phyloP scores from a whole-genome alignment of 1,139 yeast genomes.

The Suhomyces kunorum region DNA sequence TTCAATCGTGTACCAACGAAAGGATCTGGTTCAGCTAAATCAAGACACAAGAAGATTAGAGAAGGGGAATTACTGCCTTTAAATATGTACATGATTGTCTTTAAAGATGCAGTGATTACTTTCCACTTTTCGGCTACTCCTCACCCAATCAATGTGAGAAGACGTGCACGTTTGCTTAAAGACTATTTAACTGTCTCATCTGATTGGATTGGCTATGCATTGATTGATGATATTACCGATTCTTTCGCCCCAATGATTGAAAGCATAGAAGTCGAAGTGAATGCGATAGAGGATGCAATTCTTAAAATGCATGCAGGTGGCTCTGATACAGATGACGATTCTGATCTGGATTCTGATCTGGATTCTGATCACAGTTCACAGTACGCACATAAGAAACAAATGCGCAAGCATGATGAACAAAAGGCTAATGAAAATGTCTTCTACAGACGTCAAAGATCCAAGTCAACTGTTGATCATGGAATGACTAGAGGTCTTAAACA shows the following conservation, averaged over 20 bases:
- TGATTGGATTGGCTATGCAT: conserved; percentile 96
- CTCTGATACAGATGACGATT: conserved; percentile 40
- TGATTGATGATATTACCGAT: conserved; percentile 95
- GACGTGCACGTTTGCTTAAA: conserved; percentile 82
- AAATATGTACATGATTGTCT: conserved; percentile 90
- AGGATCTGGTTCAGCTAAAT: conserved; percentile 27
- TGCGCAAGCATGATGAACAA: conserved; percentile 4
- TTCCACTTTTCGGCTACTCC: conserved; percentile 96
- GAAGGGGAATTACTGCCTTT: conserved; percentile 86
- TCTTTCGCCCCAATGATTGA: conserved; percentile 97
- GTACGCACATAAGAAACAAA: not conserved
- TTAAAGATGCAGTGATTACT: conserved; percentile 85
- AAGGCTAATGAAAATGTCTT: conserved; percentile 27
- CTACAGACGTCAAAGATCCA: conserved; percentile 40
- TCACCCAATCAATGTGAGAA: conserved; percentile 91
- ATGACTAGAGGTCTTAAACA: conserved; percentile 19
- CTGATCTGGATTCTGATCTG: conserved; percentile 17
- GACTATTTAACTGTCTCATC: conserved; percentile 89
- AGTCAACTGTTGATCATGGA: conserved; percentile 40
- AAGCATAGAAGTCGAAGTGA: conserved; percentile 89
- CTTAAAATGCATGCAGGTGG: conserved; percentile 79
- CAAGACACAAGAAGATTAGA: conserved; percentile 41
- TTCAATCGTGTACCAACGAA: conserved; percentile 14
- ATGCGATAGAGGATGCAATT: conserved; percentile 87
- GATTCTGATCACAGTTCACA: conserved; percentile 14